Conservation (phyloP, 108 stramenopile species). For the Fragilaria crotonensis region DNA sequence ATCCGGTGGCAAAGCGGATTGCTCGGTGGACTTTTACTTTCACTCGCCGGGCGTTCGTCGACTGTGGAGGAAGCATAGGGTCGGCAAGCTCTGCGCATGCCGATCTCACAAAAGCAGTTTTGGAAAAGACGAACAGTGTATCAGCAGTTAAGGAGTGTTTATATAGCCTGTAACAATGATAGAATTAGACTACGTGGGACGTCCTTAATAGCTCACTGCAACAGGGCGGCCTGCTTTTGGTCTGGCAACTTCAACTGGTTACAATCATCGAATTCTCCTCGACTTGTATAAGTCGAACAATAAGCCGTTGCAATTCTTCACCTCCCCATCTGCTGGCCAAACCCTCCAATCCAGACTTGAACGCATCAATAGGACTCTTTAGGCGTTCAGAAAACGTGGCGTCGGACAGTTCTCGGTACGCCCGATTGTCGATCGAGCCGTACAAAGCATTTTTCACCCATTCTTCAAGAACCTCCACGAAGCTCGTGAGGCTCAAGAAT, state of each 20-base stretch:
- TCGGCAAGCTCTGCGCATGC: conserved; percentile 42
- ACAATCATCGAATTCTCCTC: no score
- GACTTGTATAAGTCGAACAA: conserved; percentile 22
- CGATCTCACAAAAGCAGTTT: background rate
- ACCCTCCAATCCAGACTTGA: conserved; percentile 33
- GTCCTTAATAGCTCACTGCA: no score
- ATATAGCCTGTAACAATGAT: no score
- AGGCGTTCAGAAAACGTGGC: conserved; percentile 34
- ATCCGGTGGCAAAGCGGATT: conserved; percentile 57
- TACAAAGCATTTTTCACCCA: conserved; percentile 29
- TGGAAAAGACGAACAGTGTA: conserved; percentile 3
- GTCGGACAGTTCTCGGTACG: conserved; percentile 19
- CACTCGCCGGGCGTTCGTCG: conserved; percentile 48
- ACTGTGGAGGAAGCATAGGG: conserved; percentile 41
- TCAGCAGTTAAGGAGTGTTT: conserved; percentile 3
- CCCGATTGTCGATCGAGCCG: conserved; percentile 4
- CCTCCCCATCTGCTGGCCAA: conserved; percentile 5
- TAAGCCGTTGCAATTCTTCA: conserved; percentile 9
- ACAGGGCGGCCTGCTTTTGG: no score
- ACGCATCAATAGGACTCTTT: conserved; percentile 23
- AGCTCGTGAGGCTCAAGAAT: conserved; percentile 28
- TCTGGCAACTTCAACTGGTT: no score
- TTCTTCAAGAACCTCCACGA: conserved; percentile 36
- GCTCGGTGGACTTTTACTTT: conserved; percentile 59
- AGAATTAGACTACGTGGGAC: no score